Evolutionary conservation across 2,329 filamentous ascomycete genomes (phyloP).

Genomic region (Pseudocercospora vitis): DNA sequence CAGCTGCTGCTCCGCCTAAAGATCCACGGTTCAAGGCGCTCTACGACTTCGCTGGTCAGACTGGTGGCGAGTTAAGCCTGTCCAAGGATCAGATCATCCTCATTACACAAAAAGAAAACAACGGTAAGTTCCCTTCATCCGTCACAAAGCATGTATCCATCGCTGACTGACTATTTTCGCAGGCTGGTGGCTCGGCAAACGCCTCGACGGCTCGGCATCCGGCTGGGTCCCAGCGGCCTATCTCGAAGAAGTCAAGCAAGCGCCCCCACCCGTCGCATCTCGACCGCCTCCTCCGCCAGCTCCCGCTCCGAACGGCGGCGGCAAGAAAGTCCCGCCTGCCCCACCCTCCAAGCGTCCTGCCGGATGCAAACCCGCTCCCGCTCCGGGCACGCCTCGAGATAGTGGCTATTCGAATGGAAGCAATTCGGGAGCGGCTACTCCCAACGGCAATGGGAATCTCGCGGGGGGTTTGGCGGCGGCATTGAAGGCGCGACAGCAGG

Average conservation of each 20-base stretch:
- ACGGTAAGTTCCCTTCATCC: slow-evolving; percentile 82
- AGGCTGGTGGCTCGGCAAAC: slow-evolving; percentile 97
- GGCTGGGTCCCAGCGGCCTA: slow-evolving; percentile 96
- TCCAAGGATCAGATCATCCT: slow-evolving; percentile 77
- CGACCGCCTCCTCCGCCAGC: slow-evolving; percentile 64
- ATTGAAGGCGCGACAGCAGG: slow-evolving; percentile 50
- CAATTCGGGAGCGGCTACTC: slow-evolving; percentile 37
- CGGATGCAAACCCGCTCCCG: slow-evolving; percentile 68
- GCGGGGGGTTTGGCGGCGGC: slow-evolving; percentile 54
- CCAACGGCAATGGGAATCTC: slow-evolving; percentile 42
- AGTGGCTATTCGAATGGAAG: slow-evolving; percentile 47
- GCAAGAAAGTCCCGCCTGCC: slow-evolving; percentile 65
- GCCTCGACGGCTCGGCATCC: slow-evolving; percentile 64
- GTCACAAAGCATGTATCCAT: no score
- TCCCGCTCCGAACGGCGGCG: slow-evolving; percentile 44
- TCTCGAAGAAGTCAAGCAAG: slow-evolving; percentile 72
- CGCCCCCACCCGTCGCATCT: slow-evolving; percentile 52
- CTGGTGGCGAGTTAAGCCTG: slow-evolving; percentile 80
- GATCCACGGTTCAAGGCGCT: slow-evolving; percentile 85
- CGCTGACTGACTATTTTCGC: slow-evolving; percentile 28
- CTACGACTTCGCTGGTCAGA: slow-evolving; percentile 87
- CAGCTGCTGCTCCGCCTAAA: slow-evolving; percentile 58
- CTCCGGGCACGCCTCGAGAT: slow-evolving; percentile 68
- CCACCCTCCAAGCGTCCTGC: slow-evolving; percentile 79
- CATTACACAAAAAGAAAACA: slow-evolving; percentile 90